Evolutionary conservation across 2,329 filamentous ascomycete species (phyloP), one percentile per base, ranked within the genome.

Genomic region (Bisporella sp.): DNA sequence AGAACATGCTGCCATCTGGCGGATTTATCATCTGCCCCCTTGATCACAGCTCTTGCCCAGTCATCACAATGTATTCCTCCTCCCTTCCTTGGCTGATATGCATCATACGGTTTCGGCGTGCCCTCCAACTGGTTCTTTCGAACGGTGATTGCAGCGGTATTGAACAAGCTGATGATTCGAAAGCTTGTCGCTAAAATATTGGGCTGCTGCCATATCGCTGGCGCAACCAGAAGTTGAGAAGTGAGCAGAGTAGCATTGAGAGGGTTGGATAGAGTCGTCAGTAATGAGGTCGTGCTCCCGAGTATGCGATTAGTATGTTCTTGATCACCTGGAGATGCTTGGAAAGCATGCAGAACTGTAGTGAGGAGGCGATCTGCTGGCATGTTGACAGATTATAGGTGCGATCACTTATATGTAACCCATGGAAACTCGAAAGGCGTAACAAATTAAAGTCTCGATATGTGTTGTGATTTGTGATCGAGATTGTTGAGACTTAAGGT

Each of bases 1-100:
- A 87, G 68, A 28, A 82, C 59, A 69, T 88, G 85, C 61, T 82
- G 78, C 83, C 84, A 87, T 65, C 82, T 70, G 80, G 66, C 81
- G 59, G 81, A 78, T 76, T 81, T 84, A 7, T 69, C 67, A 57
- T 71, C 68, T 5, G 67, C 60, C 7, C 68, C 68, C 47, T 64
- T 65, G 8, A 70, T 55, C n/a, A 70, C 64, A 39, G 68, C 66
- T 51, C 58, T 65, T 28, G 67, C 61, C 68, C 68, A 71, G 45
- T 69, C 67, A 57, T 68, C 67, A 47, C 60, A 59, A 5, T 52
- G 62, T 75, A 78, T 67, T 73, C 84, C 59, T 73, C 75, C 42
- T 78, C 80, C 61, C 53, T 57, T 57, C 54, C 61, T 55, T 28
- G 62, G 60, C 56, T 65, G 61, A 49, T 63, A 63, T 30, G 60